Percentiles rank a stretch among this genome's conserved stretches.
These are phyloP conservation scores for Trichoderma brevicompactum DNA, from an alignment of 2,329 filamentous ascomycete species.

Conservation along the genomic window DNA sequence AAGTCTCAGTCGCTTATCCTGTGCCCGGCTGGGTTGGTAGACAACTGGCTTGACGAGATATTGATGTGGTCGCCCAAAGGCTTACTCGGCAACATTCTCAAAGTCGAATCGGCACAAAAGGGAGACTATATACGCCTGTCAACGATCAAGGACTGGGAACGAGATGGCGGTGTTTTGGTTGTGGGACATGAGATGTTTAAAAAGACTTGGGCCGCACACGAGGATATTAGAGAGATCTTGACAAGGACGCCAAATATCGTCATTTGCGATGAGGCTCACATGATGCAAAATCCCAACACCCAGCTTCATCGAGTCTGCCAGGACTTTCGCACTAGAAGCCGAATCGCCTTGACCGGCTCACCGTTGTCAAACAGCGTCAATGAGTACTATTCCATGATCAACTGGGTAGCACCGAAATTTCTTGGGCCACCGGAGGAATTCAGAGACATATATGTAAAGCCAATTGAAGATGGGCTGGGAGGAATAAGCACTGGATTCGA, in stretches of 20 bases:
- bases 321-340: conserved; percentile 66
- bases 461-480: conserved; percentile 74
- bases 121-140: conserved; percentile 45
- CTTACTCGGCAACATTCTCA: conserved; percentile 60
- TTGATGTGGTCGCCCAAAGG: conserved; percentile 65
- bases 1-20: conserved; percentile 70
- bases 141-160: conserved; percentile 62
- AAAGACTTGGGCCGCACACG: conserved; percentile 33
- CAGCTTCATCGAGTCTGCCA: conserved; percentile 58
- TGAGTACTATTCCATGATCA: conserved; percentile 86
- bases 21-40: conserved; percentile 73
- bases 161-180: conserved; percentile 72
- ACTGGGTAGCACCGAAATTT: conserved; percentile 83
- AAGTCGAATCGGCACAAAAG: conserved; percentile 53
- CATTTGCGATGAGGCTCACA: conserved; percentile 84
- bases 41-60: conserved; percentile 85
- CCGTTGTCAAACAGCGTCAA: conserved; percentile 82
- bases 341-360: conserved; percentile 85
- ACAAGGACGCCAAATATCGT: conserved; percentile 70
- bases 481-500: conserved; percentile 62
- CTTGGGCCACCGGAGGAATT: conserved; percentile 73
- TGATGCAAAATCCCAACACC: conserved; percentile 68
- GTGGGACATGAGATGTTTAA: conserved; percentile 68
- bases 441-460: conserved; percentile 67
- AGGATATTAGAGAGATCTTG: conserved; percentile 51